Base-by-base conservation (phyloP, 2,329 filamentous ascomycete genomes). In the Cordyceps cateniannulata region DNA sequence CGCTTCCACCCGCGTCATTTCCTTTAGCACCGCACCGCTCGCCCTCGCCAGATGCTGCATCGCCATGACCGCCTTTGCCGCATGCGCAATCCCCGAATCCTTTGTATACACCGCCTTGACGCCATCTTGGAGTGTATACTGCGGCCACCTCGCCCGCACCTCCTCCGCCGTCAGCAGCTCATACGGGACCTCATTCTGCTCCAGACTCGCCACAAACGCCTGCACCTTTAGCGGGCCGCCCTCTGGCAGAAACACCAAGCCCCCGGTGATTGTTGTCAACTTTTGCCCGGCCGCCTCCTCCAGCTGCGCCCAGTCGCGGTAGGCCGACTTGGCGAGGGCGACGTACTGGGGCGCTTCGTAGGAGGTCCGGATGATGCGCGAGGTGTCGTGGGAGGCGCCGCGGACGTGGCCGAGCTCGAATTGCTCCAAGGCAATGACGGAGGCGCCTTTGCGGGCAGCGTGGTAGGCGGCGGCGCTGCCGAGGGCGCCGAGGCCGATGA, bases 321-420 rank as follows among this genome's bases (percentile, higher is more conserved):
- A 68, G 9, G 67, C 67, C 0, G 64, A 62, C 6, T 63, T 61
- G 0, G 67, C 67, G 3, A 69, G 65, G 0, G 66, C 62, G 0
- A 69, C 67, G 12, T 69, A 67, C 18, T 69, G 63, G 4, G 67
- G 64, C 2, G 64, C 58, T 1, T 64, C 63, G 8, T 69, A 67
- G 0, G 67, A 69, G 0, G 64, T 68, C 12, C 67, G 63, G 8
- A 69, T 60, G 3, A 69, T 69, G 1, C 67, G 64, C 0, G 67
- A 69, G 0, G 67, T 69, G n/a, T 69, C 67, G 42, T 67, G 64
- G 0, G 67, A 69, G 1, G 67, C 66, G 22, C 67, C 67, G 18
- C 63, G 64, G 3, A 69, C 60, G 12, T 69, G 63, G 0, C 67
- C 67, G 20, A 69, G 62, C 29, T 69, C 67, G 24, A 66, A 69